Conservation (phyloP, 2,329 filamentous ascomycete species). For the Daldinia eschscholtzii region DNA sequence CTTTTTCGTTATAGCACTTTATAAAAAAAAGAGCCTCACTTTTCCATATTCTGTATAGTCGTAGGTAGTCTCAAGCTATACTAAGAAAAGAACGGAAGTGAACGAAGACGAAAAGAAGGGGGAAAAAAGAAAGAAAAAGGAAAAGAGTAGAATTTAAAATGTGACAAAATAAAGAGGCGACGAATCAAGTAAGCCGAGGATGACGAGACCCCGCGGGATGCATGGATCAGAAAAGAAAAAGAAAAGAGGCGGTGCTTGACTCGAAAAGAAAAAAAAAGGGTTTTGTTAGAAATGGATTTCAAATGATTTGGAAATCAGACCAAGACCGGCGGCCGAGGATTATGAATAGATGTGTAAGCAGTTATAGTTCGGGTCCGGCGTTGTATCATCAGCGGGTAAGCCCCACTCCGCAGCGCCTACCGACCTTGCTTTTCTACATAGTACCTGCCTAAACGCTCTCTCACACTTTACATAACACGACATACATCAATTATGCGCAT, state of each 20-base stretch:
- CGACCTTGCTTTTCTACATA: conserved; percentile 22
- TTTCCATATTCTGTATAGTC: neutral
- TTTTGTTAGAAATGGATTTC: conserved; percentile 35
- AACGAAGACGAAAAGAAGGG: neutral
- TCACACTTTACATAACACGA: neutral
- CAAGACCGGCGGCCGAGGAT: conserved; percentile 29
- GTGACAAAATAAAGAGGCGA: neutral
- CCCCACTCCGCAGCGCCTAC: conserved; percentile 33
- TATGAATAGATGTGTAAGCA: conserved; percentile 51
- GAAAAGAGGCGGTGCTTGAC: conserved; percentile 4
- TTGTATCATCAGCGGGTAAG: neutral
- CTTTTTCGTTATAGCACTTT: conserved; percentile 6
- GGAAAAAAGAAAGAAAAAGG: conserved; percentile 6
- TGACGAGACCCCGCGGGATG: neutral
- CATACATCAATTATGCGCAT: conserved; percentile 1
- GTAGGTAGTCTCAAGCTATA: neutral
- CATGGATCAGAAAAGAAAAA: conserved; percentile 9
- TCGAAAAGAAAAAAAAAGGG: conserved; percentile 1
- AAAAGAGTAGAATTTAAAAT: neutral
- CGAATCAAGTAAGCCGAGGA: neutral
- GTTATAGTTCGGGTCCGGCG: conserved; percentile 3
- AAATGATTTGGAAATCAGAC: conserved; percentile 42
- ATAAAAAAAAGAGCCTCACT: conserved; percentile 37
- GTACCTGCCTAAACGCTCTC: neutral
- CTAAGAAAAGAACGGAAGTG: conserved; percentile 27